Conservation (phyloP, 2,329 filamentous ascomycete genomes). For the Cytospora piceae region DNA sequence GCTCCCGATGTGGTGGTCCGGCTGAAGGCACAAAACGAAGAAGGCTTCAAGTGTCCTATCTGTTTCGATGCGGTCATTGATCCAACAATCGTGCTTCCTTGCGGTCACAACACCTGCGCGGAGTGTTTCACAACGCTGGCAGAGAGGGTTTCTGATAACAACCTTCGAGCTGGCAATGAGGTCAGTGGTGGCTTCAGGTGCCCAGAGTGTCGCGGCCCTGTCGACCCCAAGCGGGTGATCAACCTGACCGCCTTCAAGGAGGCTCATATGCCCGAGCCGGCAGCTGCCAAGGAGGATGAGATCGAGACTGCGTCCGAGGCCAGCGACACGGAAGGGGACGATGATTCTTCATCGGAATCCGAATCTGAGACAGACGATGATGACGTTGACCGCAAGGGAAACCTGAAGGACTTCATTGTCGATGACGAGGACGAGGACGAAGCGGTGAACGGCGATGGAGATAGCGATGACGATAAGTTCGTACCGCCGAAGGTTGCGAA, state of each 20-base stretch:
- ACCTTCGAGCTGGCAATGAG: conserved; percentile 64
- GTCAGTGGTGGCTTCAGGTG: conserved; percentile 60
- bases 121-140: conserved; percentile 75
- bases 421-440: conserved; percentile 40
- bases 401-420: conserved; percentile 61
- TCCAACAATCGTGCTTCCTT: conserved; percentile 78
- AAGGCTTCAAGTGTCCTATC: conserved; percentile 77
- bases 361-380: conserved; percentile 42
- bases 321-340: conserved; percentile 24
- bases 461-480: conserved; percentile 28
- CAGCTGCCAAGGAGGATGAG: conserved; percentile 34
- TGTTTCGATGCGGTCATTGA: conserved; percentile 79
- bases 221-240: conserved; percentile 72
- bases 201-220: conserved; percentile 71
- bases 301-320: conserved; percentile 31
- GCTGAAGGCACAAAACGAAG: conserved; percentile 52
- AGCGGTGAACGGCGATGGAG: conserved; percentile 26
- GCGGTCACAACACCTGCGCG: conserved; percentile 78
- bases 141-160: conserved; percentile 59
- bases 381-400: conserved; percentile 43
- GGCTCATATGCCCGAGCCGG: conserved; percentile 65
- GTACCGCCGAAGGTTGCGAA: conserved; percentile 41
- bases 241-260: conserved; percentile 75
- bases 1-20: conserved; percentile 64
- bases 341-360: conserved; percentile 32